Base-by-base conservation (phyloP, 805 yeast genomes). In the Ogataea trehalophila region DNA sequence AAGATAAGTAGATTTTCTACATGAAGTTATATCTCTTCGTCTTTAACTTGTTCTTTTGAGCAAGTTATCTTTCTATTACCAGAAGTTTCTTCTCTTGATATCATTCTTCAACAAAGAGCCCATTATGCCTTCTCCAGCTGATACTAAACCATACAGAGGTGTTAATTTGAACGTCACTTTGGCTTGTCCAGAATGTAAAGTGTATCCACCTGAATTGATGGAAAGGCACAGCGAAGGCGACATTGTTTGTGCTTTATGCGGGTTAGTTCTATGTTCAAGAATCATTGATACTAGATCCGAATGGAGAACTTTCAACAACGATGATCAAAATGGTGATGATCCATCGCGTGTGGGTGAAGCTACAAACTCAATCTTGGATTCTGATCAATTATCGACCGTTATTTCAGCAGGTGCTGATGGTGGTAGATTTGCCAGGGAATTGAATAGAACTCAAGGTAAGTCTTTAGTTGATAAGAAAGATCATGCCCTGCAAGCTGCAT, bases 311-410 rank as follows among this genome's bases (percentile, higher is more conserved):
- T 92, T 92, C 66, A 85, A 95, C 50, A 94, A 94, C 63, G 99
- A 92, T 66, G 99, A 92, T 67, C 98, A 92, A 66, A 94, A 92
- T 58, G 96, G 95, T 59, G 97, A 90, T 67, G 99, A 92, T 66
- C 99, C 99, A 5, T 84, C 94, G 55, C 98, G 99, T 87, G 99
- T 92, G 53, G 99, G 99, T 67, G 97, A 91, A 63, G 97, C 97
- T 5, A 83, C 90, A 16, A 91, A 91, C 63, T 97, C 97, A 9
- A 72, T 91, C 46, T 75, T 94, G 56, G 97, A 91, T 61, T 86
- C 95, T 18, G 92, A 87, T 58, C 95, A 91, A 66, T 80, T 92
- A 47, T 88, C 95, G 15, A 92, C 99, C 5, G 83, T 91, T 74
- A 94, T 94, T 51, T 87, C 96, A 26, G 82, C 83, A 49, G 90